Evolutionary conservation across 176 grass and related monocot species (phyloP), one percentile per base, ranked within the genome.

Genomic region (Elaeis guineensis): DNA sequence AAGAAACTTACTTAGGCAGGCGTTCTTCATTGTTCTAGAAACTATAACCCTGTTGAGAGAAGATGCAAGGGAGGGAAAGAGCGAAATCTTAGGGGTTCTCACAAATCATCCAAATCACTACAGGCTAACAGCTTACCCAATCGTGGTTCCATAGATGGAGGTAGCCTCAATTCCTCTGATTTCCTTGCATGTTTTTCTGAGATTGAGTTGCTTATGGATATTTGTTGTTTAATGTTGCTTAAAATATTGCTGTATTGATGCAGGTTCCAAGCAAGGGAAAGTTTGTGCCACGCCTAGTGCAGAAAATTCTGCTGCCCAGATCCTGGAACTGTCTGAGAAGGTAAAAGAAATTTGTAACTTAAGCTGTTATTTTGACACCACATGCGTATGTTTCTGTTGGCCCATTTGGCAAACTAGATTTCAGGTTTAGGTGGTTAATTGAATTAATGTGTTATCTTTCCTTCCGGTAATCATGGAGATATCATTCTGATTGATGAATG

Each of bases 1-100:
- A 39, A 44, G 35, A 44, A 44, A 44, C 8, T 44, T 8, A 44
- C 11, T 44, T 11, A 14, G 11, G 11, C 35, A 44, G 35, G 1
- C 8, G 3, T 44, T 53, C 72, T 50, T 39, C 8, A 30, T 49
- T 62, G 39, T 69, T 79, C n/a, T 62, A 95, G 90, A 67, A 95
- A 95, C 70, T 95, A 95, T 32, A 95, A 64, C 72, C 85, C 90
- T 59, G 64, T 77, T 17, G 90, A 89, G 62, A 83, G 85, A 77
- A 85, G 90, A 57, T 86, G 63, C 55, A 95, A 83, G 63, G 85
- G 90, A 55, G 69, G 58, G 62, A 95, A 75, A 80, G 89, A 84
- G 2, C 77, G 89, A 21, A 73, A 7, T 15, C 32, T 59, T 7
- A 95, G 82, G 58, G 65, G 39, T 52, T 24, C 54, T 50, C 76